These are phyloP conservation scores for Hypomontagnella submonticulosa DNA, from an alignment of 495 filamentous ascomycete genomes.

Conservation along the genomic window DNA sequence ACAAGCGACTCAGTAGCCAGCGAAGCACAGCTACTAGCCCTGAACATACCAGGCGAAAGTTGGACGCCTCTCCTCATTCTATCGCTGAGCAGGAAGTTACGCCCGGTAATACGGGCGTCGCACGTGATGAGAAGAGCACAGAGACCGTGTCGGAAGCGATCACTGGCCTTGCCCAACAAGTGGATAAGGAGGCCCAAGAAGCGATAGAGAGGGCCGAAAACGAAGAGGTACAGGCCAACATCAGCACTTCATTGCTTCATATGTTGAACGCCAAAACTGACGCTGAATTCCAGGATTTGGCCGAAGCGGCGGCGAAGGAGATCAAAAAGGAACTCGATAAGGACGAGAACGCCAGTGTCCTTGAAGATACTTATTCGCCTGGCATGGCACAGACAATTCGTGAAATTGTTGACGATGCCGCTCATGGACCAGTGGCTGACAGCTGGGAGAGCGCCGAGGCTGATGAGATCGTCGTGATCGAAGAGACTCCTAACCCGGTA, in stretches of 20 bases:
- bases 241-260: slow-evolving; percentile 57
- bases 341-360: slow-evolving; percentile 60
- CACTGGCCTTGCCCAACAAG: slow-evolving; percentile 71
- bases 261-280: slow-evolving; percentile 57
- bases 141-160: slow-evolving; percentile 80
- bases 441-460: slow-evolving; percentile 83
- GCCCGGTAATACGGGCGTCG: slow-evolving; percentile 8
- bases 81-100: slow-evolving; percentile 22
- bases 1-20: slow-evolving; percentile 54
- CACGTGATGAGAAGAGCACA: slow-evolving; percentile 53
- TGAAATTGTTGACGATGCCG: slow-evolving; percentile 68
- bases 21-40: slow-evolving; percentile 53
- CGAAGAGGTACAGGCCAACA: slow-evolving; percentile 60
- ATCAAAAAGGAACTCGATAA: slow-evolving; percentile 68
- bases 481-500: slow-evolving; percentile 72
- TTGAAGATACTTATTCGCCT: slow-evolving; percentile 62
- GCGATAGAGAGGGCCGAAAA: slow-evolving; percentile 68
- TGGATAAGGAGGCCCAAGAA: slow-evolving; percentile 74
- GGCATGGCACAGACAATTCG: slow-evolving; percentile 66
- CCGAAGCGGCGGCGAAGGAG: slow-evolving; percentile 59
- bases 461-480: slow-evolving; percentile 75
- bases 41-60: slow-evolving; percentile 57
- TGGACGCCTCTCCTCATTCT: slow-evolving; percentile 48
- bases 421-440: slow-evolving; percentile 67
- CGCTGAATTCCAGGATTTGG: slow-evolving; percentile 57